Evolutionary conservation across 2,329 filamentous ascomycete genomes (phyloP), one percentile per base, ranked within the genome.

Genomic region (Neofusicoccum cordaticola): DNA sequence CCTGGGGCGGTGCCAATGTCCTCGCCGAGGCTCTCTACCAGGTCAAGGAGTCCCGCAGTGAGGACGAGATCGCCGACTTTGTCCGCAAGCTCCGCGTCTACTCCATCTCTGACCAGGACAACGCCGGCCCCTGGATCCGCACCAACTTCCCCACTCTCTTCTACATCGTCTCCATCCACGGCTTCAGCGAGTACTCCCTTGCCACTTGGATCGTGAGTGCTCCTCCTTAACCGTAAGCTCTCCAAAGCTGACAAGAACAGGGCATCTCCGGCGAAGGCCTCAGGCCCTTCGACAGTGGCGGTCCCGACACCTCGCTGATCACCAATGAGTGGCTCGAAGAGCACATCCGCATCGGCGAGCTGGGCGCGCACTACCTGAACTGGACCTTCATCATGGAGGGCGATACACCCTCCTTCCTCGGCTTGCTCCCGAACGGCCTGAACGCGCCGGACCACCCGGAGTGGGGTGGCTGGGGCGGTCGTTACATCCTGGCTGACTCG

Each of bases 41-140:
- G n/a, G 74, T 81, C 34, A 69, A 71, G 6, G 58, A 66, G 1
- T 73, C 68, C 15, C 62, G 67, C 64, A 65, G 71, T 48, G 65
- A 69, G 13, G 45, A 67, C 0, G 77, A 81, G 0, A 72, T 78
- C 1, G 71, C 74, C 0, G 65, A 63, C 0, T 73, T 85, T 22
- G 72, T 77, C 2, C 67, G 73, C 2, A 81, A 80, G 66, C 70
- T 86, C 3, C 76, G 83, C 12, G 78, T 85, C 8, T 86, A 86
- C 70, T 70, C 82, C 48, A 84, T 84, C 63, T 84, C 81, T 11
- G 83, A 85, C 67, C 83, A 85, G 67, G 83, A 85, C 66, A 79
- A 85, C 68, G 78, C 80, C 0, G 82, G 82, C 0, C 68, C 76
- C 1, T 84, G 82, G 82, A 79, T 85, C 48, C 78, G 83, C 6